Conservation (phyloP, 1,284 basidiomycete genomes). For the Cutaneotrichosporon mucoides region DNA sequence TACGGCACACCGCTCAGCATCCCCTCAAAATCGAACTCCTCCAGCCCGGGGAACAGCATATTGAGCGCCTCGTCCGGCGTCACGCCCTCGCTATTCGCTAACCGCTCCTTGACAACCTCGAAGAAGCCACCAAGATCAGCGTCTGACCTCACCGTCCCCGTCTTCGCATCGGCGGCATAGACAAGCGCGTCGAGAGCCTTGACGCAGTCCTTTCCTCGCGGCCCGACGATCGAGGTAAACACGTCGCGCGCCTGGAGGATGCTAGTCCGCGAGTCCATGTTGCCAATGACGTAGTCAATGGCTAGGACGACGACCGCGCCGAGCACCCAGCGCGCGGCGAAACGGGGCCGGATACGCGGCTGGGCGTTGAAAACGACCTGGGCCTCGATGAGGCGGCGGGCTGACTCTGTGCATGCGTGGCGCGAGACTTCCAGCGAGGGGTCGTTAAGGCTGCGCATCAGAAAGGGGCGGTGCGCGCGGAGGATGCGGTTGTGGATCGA, state of each 20-base stretch:
- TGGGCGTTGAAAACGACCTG: slow-evolving; percentile 11
- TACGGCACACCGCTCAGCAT: background rate
- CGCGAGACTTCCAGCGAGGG: background rate
- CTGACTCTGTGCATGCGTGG: background rate
- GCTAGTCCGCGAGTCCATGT: background rate
- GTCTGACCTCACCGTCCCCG: background rate
- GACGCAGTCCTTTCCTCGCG: background rate
- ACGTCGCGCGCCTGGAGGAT: slow-evolving; percentile 7
- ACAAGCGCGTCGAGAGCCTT: slow-evolving; percentile 1
- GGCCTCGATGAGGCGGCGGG: slow-evolving; percentile 13
- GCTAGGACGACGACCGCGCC: slow-evolving; percentile 21
- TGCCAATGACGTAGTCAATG: slow-evolving; percentile 13
- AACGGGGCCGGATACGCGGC: slow-evolving; percentile 15
- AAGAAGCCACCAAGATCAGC: background rate
- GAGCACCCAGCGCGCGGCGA: slow-evolving; percentile 19
- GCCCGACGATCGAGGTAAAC: background rate
- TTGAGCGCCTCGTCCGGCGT: background rate
- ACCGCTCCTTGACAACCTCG: background rate
- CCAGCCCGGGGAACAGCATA: background rate
- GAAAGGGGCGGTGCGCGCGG: slow-evolving; percentile 23
- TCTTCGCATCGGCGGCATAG: background rate
- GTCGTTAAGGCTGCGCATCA: slow-evolving; percentile 16
- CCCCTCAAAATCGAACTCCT: slow-evolving; percentile 1
- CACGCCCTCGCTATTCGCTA: background rate
- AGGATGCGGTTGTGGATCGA: slow-evolving; percentile 24